Evolutionary conservation across 2,329 filamentous ascomycete genomes (phyloP).

Genomic region (Trichophyton verrucosum): DNA sequence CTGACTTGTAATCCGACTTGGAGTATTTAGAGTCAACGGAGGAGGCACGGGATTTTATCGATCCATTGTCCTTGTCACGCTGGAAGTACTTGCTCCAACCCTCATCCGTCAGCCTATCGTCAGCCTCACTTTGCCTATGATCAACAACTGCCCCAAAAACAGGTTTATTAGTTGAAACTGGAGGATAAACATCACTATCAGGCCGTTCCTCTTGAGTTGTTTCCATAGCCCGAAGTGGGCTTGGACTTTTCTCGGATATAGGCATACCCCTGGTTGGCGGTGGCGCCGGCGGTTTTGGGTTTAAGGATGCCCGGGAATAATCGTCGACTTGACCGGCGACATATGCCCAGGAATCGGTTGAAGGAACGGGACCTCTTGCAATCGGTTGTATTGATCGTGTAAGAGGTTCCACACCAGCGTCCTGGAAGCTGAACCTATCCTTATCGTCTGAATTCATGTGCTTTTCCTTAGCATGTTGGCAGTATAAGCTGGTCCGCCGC

Average conservation of each 20-base stretch:
- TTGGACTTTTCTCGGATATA: constrained; percentile 7
- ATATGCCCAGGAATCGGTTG: constrained; percentile 29
- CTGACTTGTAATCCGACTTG: constrained; percentile 31
- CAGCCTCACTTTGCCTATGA: constrained; percentile 8
- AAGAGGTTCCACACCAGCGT: constrained; percentile 34
- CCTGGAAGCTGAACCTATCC: constrained; percentile 40
- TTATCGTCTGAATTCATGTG: constrained; percentile 42
- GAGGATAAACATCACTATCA: constrained; percentile 12
- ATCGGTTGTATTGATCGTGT: constrained; percentile 33
- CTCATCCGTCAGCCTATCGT: constrained; percentile 34
- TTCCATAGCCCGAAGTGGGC: constrained; percentile 11
- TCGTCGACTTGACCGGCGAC: constrained; percentile 25
- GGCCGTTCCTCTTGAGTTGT: constrained; percentile 11
- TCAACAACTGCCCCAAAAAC: constrained; percentile 15
- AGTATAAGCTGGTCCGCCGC: constrained; percentile 9
- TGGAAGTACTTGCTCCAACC: constrained; percentile 40
- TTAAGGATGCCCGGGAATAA: background rate
- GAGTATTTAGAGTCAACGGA: constrained; percentile 21
- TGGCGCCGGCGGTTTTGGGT: background rate
- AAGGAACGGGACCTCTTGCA: constrained; percentile 32
- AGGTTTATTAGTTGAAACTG: constrained; percentile 14
- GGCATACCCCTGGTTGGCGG: background rate
- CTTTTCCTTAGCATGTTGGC: constrained; percentile 35
- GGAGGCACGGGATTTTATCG: constrained; percentile 18
- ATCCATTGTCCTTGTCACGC: constrained; percentile 20